Percentiles rank a stretch among this genome's conserved stretches.
Evolutionary conservation across 345 rosid species (phyloP).

Genomic region (Rhizophora mangle): DNA sequence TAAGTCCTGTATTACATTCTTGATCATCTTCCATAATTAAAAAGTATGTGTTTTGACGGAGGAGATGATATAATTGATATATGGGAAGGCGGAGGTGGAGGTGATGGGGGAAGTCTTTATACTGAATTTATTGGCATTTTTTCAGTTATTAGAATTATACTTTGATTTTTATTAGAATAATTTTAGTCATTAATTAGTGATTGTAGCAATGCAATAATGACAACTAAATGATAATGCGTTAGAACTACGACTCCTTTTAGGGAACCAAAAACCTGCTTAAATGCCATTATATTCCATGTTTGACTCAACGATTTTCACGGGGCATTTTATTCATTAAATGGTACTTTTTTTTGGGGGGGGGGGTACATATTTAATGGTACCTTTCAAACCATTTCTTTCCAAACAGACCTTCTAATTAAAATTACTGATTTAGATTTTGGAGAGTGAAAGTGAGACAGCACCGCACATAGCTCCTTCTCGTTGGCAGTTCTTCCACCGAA

Average conservation of each 20-base stretch:
- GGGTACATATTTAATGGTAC: too few species aligned
- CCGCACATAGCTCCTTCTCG: too few species aligned
- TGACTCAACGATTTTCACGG: constrained; percentile 3
- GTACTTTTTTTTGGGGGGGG: too few species aligned
- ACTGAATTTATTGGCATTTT: background rate
- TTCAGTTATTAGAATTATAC: constrained; percentile 12
- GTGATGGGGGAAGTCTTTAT: constrained; percentile 5
- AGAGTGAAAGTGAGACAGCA: too few species aligned
- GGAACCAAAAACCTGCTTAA: constrained; percentile 27
- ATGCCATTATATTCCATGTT: background rate
- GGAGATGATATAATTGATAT: constrained; percentile 2
- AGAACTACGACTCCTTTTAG: constrained; percentile 17
- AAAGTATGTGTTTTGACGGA: too few species aligned
- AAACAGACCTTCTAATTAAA: too few species aligned
- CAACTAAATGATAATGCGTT: constrained; percentile 13
- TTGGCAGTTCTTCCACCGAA: too few species aligned
- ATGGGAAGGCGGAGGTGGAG: background rate
- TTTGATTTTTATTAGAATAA: background rate
- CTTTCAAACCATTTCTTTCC: too few species aligned
- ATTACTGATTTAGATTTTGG: too few species aligned
- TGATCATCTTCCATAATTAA: constrained; percentile 24
- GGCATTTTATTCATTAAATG: background rate
- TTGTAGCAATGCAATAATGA: constrained; percentile 1
- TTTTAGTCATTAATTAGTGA: background rate
- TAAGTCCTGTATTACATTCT: constrained; percentile 25